Percentiles rank a stretch among this genome's conserved stretches.
Conservation (phyloP, 2,329 filamentous ascomycete species). For the Thielaviopsis populi region DNA sequence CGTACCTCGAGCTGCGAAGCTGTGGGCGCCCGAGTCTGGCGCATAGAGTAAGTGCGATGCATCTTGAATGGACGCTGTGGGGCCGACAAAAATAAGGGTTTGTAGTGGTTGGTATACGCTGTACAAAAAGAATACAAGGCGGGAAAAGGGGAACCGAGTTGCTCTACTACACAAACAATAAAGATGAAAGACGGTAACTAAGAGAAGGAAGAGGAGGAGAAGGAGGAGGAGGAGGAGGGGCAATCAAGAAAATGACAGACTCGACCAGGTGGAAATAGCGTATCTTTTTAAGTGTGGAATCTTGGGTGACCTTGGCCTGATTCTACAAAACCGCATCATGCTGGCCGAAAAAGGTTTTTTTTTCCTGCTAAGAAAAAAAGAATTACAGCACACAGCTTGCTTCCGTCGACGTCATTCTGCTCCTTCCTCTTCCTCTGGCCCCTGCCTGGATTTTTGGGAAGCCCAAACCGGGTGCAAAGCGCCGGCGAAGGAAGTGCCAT, state of each 20-base stretch:
- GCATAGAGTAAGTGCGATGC: constrained; percentile 99
- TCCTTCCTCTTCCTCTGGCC: background rate
- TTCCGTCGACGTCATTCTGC: background rate
- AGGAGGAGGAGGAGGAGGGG: background rate
- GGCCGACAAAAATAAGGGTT: background rate
- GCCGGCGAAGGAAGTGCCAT: background rate
- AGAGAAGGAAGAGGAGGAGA: background rate
- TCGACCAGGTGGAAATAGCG: background rate
- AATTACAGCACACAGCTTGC: background rate
- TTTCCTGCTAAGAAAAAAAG: background rate
- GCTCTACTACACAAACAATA: background rate
- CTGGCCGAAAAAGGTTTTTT: constrained; percentile 6
- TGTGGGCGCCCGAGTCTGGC: constrained; percentile 88
- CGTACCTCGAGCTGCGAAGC: constrained; percentile 56
- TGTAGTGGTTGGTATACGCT: background rate
- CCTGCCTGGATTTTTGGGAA: background rate
- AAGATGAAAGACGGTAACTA: background rate
- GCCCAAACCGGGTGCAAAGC: background rate
- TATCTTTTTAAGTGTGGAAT: background rate
- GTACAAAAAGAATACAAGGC: background rate
- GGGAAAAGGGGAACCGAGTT: background rate
- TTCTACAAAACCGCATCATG: constrained; percentile 1
- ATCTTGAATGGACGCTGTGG: constrained; percentile 35
- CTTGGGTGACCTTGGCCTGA: background rate
- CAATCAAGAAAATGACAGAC: background rate